phyloP scores from a whole-genome alignment of 768 basidiomycete species.

The Harrya chromipes region DNA sequence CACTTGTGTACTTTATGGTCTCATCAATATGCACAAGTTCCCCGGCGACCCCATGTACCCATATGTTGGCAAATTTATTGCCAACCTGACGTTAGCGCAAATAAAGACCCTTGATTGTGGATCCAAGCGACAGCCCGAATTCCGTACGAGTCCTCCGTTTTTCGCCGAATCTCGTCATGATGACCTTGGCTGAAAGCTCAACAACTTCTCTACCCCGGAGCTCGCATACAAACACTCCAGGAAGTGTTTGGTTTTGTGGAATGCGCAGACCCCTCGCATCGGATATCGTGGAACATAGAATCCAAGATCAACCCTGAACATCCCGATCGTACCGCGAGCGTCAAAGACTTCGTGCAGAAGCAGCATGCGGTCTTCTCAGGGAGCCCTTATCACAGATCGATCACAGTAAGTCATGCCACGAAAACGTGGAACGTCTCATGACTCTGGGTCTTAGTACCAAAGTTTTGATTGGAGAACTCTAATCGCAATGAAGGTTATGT shows the following conservation, averaged over 20 bases:
- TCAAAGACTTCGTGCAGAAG: slow-evolving; percentile 57
- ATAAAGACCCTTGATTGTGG: slow-evolving; percentile 81
- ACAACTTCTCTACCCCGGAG: slow-evolving; percentile 63
- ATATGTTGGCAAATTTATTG: slow-evolving; percentile 73
- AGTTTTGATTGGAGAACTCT: slow-evolving; percentile 83
- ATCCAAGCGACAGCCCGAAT: slow-evolving; percentile 54
- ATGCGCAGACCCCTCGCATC: slow-evolving; percentile 64
- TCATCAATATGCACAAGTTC: slow-evolving; percentile 36
- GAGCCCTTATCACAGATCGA: slow-evolving; percentile 59
- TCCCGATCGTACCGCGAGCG: slow-evolving; percentile 49
- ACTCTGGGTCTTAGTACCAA: slow-evolving; percentile 53
- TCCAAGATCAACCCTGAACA: slow-evolving; percentile 64
- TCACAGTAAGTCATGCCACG: slow-evolving; percentile 48
- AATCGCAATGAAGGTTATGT: slow-evolving; percentile 60
- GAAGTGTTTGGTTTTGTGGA: slow-evolving; percentile 75
- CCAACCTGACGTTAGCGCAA: slow-evolving; percentile 76
- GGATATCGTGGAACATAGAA: slow-evolving; percentile 74
- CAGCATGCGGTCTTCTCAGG: slow-evolving; percentile 57
- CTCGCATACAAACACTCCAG: slow-evolving; percentile 66
- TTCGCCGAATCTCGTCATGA: neutral
- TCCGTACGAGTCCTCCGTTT: slow-evolving; percentile 43
- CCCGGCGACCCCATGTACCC: slow-evolving; percentile 60
- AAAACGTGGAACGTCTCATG: neutral
- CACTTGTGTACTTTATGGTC: neutral
- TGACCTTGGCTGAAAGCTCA: slow-evolving; percentile 40